phyloP scores from a whole-genome alignment of 352 stramenopile species.

The Lagenidium giganteum region DNA sequence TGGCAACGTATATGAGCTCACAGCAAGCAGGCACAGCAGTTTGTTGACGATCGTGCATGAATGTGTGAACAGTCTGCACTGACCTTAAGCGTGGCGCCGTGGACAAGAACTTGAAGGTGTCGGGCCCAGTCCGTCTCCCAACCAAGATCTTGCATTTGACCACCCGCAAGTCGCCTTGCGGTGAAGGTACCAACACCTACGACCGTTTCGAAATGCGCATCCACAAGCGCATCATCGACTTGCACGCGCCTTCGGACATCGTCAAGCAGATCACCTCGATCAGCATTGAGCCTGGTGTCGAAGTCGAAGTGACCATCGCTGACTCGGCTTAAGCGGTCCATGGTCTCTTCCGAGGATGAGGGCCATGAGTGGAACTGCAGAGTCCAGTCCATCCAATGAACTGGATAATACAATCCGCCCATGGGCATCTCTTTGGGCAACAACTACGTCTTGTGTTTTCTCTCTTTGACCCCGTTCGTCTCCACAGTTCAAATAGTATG shows the following conservation, averaged over 20 bases:
- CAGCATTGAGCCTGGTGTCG: slow-evolving; percentile 98
- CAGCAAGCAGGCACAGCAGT: background rate
- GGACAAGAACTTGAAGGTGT: slow-evolving; percentile 99
- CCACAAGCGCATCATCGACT: slow-evolving; percentile 99
- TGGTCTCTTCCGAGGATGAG: too few relatives aligned
- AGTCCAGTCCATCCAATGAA: too few relatives aligned
- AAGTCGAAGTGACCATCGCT: slow-evolving; percentile 98
- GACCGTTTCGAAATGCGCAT: slow-evolving; percentile 99
- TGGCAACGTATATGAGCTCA: background rate
- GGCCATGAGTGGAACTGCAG: too few relatives aligned
- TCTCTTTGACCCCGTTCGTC: background rate
- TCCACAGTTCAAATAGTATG: too few relatives aligned
- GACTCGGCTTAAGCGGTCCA: slow-evolving; percentile 76
- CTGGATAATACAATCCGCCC: too few relatives aligned
- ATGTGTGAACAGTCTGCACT: slow-evolving; percentile 82
- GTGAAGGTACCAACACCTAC: slow-evolving; percentile 99
- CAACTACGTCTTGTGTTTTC: background rate
- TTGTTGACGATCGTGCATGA: background rate
- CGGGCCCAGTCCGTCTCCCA: slow-evolving; percentile 96
- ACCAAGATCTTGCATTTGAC: slow-evolving; percentile 99
- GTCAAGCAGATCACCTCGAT: slow-evolving; percentile 99
- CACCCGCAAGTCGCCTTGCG: slow-evolving; percentile 98
- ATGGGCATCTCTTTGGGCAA: slow-evolving; percentile 7
- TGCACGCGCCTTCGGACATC: slow-evolving; percentile 97
- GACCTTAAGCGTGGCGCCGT: slow-evolving; percentile 97